Evolutionary conservation across 331 rosid genomes (phyloP).

Genomic region (Malus hybrid): DNA sequence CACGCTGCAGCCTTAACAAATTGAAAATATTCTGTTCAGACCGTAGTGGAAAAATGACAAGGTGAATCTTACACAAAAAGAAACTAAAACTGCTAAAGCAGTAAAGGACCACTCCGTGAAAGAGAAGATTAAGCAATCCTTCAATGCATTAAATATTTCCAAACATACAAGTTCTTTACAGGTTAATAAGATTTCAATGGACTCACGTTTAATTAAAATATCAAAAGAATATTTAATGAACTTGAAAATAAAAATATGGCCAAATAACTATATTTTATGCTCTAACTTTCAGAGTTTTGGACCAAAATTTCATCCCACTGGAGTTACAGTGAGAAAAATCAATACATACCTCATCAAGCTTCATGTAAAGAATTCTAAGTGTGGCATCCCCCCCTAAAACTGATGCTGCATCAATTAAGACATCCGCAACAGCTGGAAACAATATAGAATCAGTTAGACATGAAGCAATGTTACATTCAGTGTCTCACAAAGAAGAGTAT

Average conservation of each 20-base stretch:
- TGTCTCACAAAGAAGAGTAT: slow-evolving; percentile 10
- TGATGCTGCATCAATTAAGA: slow-evolving; percentile 85
- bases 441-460: slow-evolving; percentile 18
- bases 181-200: not conserved
- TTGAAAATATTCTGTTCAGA: not conserved
- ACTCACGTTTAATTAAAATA: not conserved
- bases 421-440: slow-evolving; percentile 95
- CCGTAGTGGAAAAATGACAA: not conserved
- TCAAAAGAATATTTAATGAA: not conserved
- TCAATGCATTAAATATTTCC: not conserved
- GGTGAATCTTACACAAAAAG: not conserved
- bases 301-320: too few relatives aligned
- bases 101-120: not conserved
- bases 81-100: not conserved
- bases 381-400: slow-evolving; percentile 95
- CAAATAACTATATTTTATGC: too few relatives aligned
- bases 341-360: slow-evolving; percentile 80
- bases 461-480: not conserved
- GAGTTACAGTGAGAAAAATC: not conserved
- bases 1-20: slow-evolving; percentile 65
- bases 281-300: too few relatives aligned
- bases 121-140: not conserved
- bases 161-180: not conserved
- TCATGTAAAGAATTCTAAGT: slow-evolving; percentile 70
- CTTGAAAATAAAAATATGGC: not conserved